These are phyloP conservation scores for Hordeum pubiflorum DNA, from an alignment of 202 grass and related monocot genomes.

Conservation along the genomic window DNA sequence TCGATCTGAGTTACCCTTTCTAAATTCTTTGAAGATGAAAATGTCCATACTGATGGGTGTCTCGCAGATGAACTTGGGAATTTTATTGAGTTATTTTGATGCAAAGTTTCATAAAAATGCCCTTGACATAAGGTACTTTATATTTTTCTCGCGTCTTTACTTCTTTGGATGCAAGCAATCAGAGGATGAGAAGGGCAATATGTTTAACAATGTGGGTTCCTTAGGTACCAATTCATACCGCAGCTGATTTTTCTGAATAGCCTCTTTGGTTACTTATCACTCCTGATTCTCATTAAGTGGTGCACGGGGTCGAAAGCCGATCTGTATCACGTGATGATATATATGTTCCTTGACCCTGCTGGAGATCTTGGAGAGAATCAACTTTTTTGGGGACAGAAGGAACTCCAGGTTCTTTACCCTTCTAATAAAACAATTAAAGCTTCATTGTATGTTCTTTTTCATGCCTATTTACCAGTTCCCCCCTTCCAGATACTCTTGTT, in stretches of 20 bases:
- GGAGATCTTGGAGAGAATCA: constrained; percentile 97
- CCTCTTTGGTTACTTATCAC: constrained; percentile 94
- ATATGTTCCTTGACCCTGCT: constrained; percentile 95
- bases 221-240: constrained; percentile 93
- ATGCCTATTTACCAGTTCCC: constrained; percentile 18
- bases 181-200: not conserved
- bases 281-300: constrained; percentile 96
- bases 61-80: constrained; percentile 91
- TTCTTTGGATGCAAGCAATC: not conserved
- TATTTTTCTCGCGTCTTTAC: constrained; percentile 5
- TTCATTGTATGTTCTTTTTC: constrained; percentile 9
- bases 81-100: constrained; percentile 95
- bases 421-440: constrained; percentile 11
- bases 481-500: constrained; percentile 75
- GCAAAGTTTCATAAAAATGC: constrained; percentile 85
- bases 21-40: constrained; percentile 99
- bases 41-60: constrained; percentile 98
- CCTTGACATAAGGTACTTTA: constrained; percentile 82
- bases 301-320: constrained; percentile 92
- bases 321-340: constrained; percentile 99
- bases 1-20: constrained; percentile 94
- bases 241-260: constrained; percentile 98
- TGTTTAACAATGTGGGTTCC: constrained; percentile 26
- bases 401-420: constrained; percentile 69
- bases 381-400: constrained; percentile 93